Base-by-base conservation (phyloP, 768 basidiomycete genomes). In the Tricholoma bakamatsutake region DNA sequence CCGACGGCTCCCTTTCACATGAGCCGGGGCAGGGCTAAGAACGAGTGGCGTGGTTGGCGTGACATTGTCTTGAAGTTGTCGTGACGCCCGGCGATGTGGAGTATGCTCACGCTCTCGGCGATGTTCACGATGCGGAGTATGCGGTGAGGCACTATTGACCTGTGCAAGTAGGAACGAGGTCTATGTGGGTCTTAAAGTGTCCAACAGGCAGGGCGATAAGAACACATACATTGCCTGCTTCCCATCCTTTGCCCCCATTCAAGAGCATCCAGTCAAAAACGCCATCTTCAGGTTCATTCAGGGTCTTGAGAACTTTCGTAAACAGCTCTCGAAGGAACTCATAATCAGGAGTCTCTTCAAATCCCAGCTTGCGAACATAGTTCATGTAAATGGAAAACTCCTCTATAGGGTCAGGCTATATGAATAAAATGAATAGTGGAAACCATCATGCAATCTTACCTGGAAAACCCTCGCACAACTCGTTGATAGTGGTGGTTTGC, bases 361-460 rank as follows among this genome's bases (percentile, higher is more conserved):
- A 99, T 27, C 95, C 96, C 57, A 99, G 80, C 71, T 97, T 98
- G 50, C 96, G 91, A 45, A 99, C 96, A 63, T 99, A 99, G 75
- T 97, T 98, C 86, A 99, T 93, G 73, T 98, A 99, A 62, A 98
- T 98, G 17, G 87, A 85, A 66, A 99, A 98, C 66, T 98, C 96
- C 80, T 98, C 96, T 95, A 71, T 4, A 40, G 35, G 42, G 30
- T 15, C 10, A 50, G 18, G 37, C 43, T 50, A 48, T 28, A 55
- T 57, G 48, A 57, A 34, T n/a, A 52, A 24, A 42, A 30, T 34
- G 37, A 50, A 45, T 43, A 56, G 48, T 50, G 50, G 54, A 42
- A 45, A 33, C 47, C 49, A 30, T 31, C 21, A 34, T 57, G 28
- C 21, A 52, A 37, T 74, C 81, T 65, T 59, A 94, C 90, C 93